Conservation (phyloP, 768 basidiomycete genomes). For the Coprinellus micaceus region DNA sequence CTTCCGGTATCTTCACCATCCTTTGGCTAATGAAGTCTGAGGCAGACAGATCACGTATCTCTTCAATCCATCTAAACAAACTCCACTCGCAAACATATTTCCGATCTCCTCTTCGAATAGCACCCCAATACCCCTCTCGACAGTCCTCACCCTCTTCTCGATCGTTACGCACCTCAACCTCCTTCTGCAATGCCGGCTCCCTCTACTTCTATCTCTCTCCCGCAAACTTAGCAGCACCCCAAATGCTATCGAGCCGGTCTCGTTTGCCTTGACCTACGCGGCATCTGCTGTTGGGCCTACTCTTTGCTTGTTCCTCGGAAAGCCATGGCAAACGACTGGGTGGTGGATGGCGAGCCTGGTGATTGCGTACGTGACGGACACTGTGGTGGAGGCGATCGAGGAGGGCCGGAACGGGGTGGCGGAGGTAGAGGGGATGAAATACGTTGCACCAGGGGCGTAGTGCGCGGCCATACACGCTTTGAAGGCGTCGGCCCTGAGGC, state of each 20-base stretch:
- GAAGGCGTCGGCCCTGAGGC: not conserved
- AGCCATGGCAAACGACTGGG: constrained; percentile 48
- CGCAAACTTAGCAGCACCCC: constrained; percentile 25
- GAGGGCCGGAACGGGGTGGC: constrained; percentile 44
- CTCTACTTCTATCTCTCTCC: not conserved
- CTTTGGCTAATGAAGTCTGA: not conserved
- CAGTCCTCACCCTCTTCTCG: constrained; percentile 44
- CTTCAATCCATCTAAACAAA: constrained; percentile 36
- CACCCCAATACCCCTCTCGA: constrained; percentile 41
- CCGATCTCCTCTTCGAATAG: constrained; percentile 23
- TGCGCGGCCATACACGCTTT: not conserved
- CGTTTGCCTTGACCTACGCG: constrained; percentile 27
- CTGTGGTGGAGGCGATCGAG: constrained; percentile 41
- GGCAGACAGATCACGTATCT: constrained; percentile 43
- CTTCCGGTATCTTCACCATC: constrained; percentile 30
- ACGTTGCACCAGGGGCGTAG: constrained; percentile 53
- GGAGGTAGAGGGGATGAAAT: constrained; percentile 51
- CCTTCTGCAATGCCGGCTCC: constrained; percentile 28
- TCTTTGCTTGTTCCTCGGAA: constrained; percentile 43
- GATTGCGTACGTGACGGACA: constrained; percentile 44
- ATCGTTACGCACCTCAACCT: constrained; percentile 52
- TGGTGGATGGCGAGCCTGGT: constrained; percentile 51
- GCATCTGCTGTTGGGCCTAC: constrained; percentile 46
- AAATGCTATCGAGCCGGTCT: constrained; percentile 26
- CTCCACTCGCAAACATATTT: constrained; percentile 46